Base-by-base conservation (phyloP, 148 eudicot genomes). In the Linanthus parryae region DNA sequence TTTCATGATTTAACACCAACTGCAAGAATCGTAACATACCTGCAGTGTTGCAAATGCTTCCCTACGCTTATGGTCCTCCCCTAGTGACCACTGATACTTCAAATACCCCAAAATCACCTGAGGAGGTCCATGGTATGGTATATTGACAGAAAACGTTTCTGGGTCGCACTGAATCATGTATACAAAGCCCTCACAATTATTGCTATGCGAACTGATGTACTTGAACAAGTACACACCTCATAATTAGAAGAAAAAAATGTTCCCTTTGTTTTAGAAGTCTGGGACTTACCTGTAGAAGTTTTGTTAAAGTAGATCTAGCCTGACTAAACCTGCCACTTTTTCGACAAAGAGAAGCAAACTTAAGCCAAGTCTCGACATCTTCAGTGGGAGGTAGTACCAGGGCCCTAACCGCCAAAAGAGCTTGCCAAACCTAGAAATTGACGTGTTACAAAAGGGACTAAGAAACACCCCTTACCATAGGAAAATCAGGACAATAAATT, bases 351-450 rank as follows among this genome's bases (percentile, higher is more conserved):
- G 91, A 82, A 39, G 94, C 85, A 68, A 94, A 94, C 71, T 88
- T 94, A 57, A 88, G 73, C 96, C 96, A 94, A 44, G 95, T 94
- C 62, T 88, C 95, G 45, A 64, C 59, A 40, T 94, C 99, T 66
- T 94, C 99, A 42, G 83, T 68, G 37, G 96, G 99, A 56, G 99
- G 99, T 29, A 94, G 62, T 26, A 94, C 96, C 62, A 94, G 85
- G 25, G 95, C 80, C 73, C 99, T 77, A 41, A 94, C 99, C 20
- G 62, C 76, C 71, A 94, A 78, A 61, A 94, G 57, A 56, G 71
- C 95, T 84, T 94, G 99, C 99, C 99, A 94, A 52, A 92, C 94
- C 99, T 94, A 66, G n/a, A 43, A 25, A 55, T 47, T 38, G 3
- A 50, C 49, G 15, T 26, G 29, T 0, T 20, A n/a, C n/a, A n/a